Conservation (phyloP, 257 asterid genomes). For the Orobanche coerulescens region DNA sequence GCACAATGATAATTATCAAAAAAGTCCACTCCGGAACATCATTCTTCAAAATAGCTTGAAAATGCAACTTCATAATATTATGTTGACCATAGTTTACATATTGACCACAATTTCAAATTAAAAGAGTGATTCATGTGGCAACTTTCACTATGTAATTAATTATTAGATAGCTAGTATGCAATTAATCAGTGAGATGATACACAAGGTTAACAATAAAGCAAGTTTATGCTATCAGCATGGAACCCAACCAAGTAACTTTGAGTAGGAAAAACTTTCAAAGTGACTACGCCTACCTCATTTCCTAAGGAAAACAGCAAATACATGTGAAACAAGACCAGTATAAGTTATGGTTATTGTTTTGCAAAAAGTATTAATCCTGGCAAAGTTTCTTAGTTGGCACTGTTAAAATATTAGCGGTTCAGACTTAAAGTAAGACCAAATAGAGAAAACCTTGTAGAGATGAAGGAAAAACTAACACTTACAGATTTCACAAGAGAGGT, state of each 20-base stretch:
- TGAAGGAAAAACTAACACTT: slow-evolving; percentile 26
- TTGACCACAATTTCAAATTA: too few species aligned
- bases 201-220: slow-evolving; percentile 1
- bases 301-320: background rate
- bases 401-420: background rate
- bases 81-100: too few species aligned
- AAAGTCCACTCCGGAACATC: background rate
- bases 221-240: background rate
- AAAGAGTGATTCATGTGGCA: background rate
- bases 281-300: background rate
- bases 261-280: background rate
- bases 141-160: background rate
- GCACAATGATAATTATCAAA: background rate
- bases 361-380: background rate
- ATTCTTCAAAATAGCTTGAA: background rate
- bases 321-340: background rate
- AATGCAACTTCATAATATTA: background rate
- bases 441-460: slow-evolving; percentile 10
- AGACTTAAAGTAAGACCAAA: background rate
- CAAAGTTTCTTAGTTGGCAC: background rate
- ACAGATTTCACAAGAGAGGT: slow-evolving; percentile 75
- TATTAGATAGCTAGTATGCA: background rate
- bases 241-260: slow-evolving; percentile 1
- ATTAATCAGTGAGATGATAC: background rate
- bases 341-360: background rate